Evolutionary conservation across 106 monocot species (phyloP).

Genomic region (Allium cepa): DNA sequence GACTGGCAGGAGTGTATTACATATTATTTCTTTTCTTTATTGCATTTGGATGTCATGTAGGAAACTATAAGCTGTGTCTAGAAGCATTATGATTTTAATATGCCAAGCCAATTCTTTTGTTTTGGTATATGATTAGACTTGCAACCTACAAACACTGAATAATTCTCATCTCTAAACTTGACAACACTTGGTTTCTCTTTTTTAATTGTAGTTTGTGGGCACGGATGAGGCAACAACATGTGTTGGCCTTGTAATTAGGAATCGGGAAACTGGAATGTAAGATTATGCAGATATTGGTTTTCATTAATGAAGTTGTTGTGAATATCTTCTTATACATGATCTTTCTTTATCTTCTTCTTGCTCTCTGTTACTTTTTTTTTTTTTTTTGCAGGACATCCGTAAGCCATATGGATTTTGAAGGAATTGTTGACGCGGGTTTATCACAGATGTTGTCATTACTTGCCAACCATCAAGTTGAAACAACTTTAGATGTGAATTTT

Average conservation of each 20-base stretch:
- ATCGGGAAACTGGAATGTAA: conserved; percentile 47
- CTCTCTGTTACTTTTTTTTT: too few relatives aligned
- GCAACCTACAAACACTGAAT: too few relatives aligned
- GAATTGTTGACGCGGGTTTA: conserved; percentile 53
- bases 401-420: conserved; percentile 72
- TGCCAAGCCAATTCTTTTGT: too few relatives aligned
- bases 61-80: too few relatives aligned
- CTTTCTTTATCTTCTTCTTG: too few relatives aligned
- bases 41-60: too few relatives aligned
- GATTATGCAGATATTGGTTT: neutral
- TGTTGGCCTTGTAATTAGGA: conserved; percentile 78
- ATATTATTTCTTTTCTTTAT: too few relatives aligned
- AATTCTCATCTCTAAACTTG: too few relatives aligned
- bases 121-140: too few relatives aligned
- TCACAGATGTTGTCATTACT: conserved; percentile 59
- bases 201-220: conserved; percentile 50
- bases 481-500: conserved; percentile 59
- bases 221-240: conserved; percentile 97
- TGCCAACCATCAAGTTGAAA: conserved; percentile 22
- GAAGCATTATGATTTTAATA: too few relatives aligned
- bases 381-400: conserved; percentile 55
- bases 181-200: neutral
- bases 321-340: conserved; percentile 1
- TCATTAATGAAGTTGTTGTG: neutral
- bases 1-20: too few relatives aligned